phyloP scores from a whole-genome alignment of 257 asterid genomes.

The Dorcoceras hygrometricum region DNA sequence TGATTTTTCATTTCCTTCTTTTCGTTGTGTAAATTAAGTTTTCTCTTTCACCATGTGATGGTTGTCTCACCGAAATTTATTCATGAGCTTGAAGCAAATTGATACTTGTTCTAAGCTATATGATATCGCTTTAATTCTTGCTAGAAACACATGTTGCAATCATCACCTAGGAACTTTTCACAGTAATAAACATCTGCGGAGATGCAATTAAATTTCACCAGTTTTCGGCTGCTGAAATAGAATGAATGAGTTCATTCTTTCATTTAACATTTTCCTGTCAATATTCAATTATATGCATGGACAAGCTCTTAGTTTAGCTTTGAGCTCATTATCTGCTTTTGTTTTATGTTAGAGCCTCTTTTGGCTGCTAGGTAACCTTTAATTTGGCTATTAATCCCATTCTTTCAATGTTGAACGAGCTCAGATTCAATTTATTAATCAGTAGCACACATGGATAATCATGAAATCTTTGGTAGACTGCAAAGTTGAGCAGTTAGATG shows the following conservation, averaged over 20 bases:
- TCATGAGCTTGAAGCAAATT: neutral
- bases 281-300: neutral
- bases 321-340: neutral
- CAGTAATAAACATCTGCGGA: neutral
- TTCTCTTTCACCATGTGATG: neutral
- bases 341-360: neutral
- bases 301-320: neutral
- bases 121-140: neutral
- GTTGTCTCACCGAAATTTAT: neutral
- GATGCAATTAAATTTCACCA: neutral
- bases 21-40: neutral
- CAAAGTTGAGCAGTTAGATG: neutral
- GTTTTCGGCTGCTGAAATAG: neutral
- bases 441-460: neutral
- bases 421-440: neutral
- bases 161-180: neutral
- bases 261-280: neutral
- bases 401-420: neutral
- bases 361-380: neutral
- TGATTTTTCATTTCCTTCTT: conserved; percentile 27
- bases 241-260: neutral
- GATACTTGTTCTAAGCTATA: neutral
- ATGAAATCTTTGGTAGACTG: neutral
- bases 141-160: neutral
- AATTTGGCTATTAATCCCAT: neutral